phyloP scores from a whole-genome alignment of 208 protist genomes.

The Borovskyia barvae region DNA sequence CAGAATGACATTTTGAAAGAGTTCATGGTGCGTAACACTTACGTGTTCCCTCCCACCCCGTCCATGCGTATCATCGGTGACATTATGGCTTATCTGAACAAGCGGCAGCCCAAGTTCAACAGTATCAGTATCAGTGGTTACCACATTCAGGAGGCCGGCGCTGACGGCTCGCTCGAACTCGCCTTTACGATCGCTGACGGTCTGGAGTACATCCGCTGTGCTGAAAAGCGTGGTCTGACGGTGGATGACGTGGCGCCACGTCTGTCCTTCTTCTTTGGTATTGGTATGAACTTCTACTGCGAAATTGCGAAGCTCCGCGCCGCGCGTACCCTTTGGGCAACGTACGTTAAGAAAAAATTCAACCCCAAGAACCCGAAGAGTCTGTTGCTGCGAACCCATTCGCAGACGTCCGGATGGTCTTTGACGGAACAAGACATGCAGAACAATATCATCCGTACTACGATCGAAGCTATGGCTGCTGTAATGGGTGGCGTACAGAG shows the following conservation, averaged over 20 bases:
- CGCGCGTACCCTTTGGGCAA: conserved; percentile 93
- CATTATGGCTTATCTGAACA: conserved; percentile 93
- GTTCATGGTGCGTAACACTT: conserved; percentile 97
- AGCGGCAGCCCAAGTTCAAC: conserved; percentile 96
- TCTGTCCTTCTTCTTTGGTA: conserved; percentile 95
- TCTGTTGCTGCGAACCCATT: conserved; percentile 94
- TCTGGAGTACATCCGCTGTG: conserved; percentile 91
- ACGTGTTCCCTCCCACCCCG: conserved; percentile 95
- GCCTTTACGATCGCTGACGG: conserved; percentile 96
- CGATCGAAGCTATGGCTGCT: conserved; percentile 96
- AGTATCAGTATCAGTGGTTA: conserved; percentile 95
- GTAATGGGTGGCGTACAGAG: conserved; percentile 92
- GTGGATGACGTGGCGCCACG: conserved; percentile 95
- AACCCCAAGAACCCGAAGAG: conserved; percentile 88
- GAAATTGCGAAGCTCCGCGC: conserved; percentile 96
- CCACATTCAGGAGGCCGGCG: conserved; percentile 96
- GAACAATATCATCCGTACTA: conserved; percentile 97
- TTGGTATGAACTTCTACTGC: conserved; percentile 98
- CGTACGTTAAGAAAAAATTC: conserved; percentile 93
- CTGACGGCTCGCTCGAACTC: conserved; percentile 88
- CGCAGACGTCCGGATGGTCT: conserved; percentile 96
- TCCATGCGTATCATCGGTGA: conserved; percentile 95
- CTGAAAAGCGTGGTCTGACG: conserved; percentile 54
- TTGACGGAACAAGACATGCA: conserved; percentile 96
- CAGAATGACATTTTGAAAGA: conserved; percentile 98